These are phyloP conservation scores for Penicillium vulpinum DNA, from an alignment of 2,329 filamentous ascomycete genomes.

Conservation along the genomic window DNA sequence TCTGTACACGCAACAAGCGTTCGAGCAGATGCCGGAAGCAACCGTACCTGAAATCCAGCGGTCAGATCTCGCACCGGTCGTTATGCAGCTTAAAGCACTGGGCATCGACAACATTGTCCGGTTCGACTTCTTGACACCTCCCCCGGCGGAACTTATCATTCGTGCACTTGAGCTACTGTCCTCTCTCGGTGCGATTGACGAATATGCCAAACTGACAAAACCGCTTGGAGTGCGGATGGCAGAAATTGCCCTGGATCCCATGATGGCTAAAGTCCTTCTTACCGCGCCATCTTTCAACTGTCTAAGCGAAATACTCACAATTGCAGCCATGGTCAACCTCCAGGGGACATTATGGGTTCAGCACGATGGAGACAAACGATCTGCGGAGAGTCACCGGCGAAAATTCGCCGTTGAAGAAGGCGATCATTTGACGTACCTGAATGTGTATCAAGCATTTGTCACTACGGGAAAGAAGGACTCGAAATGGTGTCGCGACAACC, in stretches of 20 bases:
- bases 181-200: constrained; percentile 81
- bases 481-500: constrained; percentile 83
- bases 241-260: constrained; percentile 87
- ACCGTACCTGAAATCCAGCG: constrained; percentile 90
- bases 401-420: constrained; percentile 92
- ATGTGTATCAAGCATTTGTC: constrained; percentile 88
- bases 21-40: constrained; percentile 64
- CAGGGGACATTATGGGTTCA: constrained; percentile 82
- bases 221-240: constrained; percentile 91
- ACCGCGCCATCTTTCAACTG: constrained; percentile 74
- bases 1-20: constrained; percentile 79
- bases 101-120: constrained; percentile 92
- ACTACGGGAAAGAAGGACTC: constrained; percentile 79
- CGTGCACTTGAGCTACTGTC: constrained; percentile 86
- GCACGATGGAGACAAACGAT: constrained; percentile 73
- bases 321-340: constrained; percentile 89
- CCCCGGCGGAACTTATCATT: constrained; percentile 79
- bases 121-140: constrained; percentile 85
- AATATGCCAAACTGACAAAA: constrained; percentile 84
- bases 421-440: constrained; percentile 87
- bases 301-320: constrained; percentile 80
- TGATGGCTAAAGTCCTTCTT: constrained; percentile 89
- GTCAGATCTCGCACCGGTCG: constrained; percentile 81
- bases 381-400: constrained; percentile 70
- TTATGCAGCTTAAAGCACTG: constrained; percentile 89